Evolutionary conservation across 2,329 filamentous ascomycete genomes (phyloP).

Genomic region (Fusarium gaditjirri): DNA sequence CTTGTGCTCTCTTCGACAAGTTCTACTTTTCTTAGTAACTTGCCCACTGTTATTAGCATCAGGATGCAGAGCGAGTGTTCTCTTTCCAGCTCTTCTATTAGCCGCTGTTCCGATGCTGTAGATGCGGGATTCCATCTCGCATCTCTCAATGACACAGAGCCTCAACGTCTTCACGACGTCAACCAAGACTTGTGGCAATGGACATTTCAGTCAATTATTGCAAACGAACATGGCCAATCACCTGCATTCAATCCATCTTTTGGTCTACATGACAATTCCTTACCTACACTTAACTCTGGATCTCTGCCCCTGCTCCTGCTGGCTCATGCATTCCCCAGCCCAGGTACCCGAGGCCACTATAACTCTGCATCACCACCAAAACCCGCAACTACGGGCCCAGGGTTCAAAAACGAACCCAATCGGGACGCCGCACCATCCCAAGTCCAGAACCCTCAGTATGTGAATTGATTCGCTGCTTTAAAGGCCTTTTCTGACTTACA

Average conservation of each 20-base stretch:
- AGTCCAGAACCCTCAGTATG: neutral
- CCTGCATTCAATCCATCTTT: accelerated
- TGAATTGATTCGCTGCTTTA: neutral
- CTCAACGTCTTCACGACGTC: neutral
- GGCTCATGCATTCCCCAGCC: neutral
- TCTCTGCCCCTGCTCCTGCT: neutral
- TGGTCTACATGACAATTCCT: accelerated
- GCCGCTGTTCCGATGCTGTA: accelerated
- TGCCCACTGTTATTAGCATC: neutral
- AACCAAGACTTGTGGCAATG: neutral
- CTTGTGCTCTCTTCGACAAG: neutral
- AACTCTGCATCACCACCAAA: neutral
- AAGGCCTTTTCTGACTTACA: neutral
- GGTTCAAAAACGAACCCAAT: accelerated
- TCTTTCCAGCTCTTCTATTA: neutral
- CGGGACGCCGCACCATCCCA: neutral
- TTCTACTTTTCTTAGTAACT: neutral
- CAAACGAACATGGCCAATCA: accelerated
- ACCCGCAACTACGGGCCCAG: no score
- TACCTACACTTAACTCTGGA: accelerated
- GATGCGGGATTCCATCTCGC: no score
- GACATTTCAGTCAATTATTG: neutral
- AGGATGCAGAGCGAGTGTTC: neutral
- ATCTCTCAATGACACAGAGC: accelerated
- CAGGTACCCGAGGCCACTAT: no score